Percentiles rank a stretch among this genome's conserved stretches.
Evolutionary conservation across 768 basidiomycete genomes (phyloP).

Genomic region (Infundibulicybe gibba): DNA sequence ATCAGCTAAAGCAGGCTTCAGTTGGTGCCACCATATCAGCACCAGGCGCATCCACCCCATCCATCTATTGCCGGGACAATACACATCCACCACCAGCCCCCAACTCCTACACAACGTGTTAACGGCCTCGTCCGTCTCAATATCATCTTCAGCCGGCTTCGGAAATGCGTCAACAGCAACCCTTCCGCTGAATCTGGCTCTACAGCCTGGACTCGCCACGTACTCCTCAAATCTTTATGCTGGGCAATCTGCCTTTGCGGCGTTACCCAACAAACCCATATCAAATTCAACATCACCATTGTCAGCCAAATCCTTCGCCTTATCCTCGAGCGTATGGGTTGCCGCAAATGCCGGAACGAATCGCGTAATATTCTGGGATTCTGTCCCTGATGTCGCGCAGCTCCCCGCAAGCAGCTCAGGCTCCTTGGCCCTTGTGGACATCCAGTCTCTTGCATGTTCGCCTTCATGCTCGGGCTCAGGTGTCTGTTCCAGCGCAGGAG

Average conservation of each 20-base stretch:
- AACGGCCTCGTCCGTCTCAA: constrained; percentile 47
- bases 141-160: constrained; percentile 53
- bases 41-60: constrained; percentile 41
- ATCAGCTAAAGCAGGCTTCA: constrained; percentile 17
- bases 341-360: constrained; percentile 42
- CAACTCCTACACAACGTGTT: constrained; percentile 54
- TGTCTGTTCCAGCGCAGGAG: constrained; percentile 60
- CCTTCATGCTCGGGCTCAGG: constrained; percentile 62
- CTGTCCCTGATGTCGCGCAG: constrained; percentile 72
- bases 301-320: constrained; percentile 44
- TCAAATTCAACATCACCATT: constrained; percentile 39
- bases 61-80: constrained; percentile 59
- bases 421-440: constrained; percentile 54
- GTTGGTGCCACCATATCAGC: constrained; percentile 59
- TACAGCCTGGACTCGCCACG: constrained; percentile 52
- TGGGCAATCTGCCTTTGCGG: constrained; percentile 45
- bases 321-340: constrained; percentile 55
- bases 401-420: constrained; percentile 48
- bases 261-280: constrained; percentile 37
- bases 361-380: constrained; percentile 72
- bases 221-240: constrained; percentile 52
- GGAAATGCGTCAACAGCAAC: constrained; percentile 40
- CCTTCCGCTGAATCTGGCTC: constrained; percentile 49
- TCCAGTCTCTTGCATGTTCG: constrained; percentile 58
- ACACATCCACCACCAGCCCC: constrained; percentile 56